A percentile compares a stretch with the other conserved stretches of the same genome.
Conservation (phyloP, 805 yeast genomes). For the Maudiozyma serrabonitensis region DNA sequence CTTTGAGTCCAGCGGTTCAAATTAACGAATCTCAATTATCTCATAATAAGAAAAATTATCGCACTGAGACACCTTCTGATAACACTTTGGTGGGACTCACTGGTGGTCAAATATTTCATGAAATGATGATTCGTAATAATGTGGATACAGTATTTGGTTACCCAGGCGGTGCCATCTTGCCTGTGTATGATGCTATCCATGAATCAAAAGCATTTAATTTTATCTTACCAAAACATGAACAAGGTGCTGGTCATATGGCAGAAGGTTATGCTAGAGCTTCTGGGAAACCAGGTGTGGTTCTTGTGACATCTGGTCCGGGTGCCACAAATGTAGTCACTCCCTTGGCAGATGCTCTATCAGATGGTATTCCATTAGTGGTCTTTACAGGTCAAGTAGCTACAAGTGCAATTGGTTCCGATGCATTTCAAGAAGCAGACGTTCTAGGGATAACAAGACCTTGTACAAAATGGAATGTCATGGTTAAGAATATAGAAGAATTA, state of each 20-base stretch:
- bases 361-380: constrained; percentile 93
- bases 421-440: constrained; percentile 98
- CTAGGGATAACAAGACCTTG: constrained; percentile 94
- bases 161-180: constrained; percentile 98
- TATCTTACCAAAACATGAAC: constrained; percentile 92
- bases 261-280: constrained; percentile 94
- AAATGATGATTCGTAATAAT: constrained; percentile 93
- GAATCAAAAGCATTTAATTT: constrained; percentile 83
- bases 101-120: constrained; percentile 97
- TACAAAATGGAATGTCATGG: constrained; percentile 99
- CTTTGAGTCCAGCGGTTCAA: not conserved
- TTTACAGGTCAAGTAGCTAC: constrained; percentile 97
- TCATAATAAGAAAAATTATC: not conserved
- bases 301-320: constrained; percentile 98
- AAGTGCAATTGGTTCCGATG: constrained; percentile 91
- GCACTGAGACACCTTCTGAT: constrained; percentile 28
- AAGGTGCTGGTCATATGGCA: constrained; percentile 99
- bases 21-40: not conserved
- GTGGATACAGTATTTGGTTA: constrained; percentile 96
- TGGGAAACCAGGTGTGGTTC: constrained; percentile 96
- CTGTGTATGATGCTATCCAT: constrained; percentile 96
- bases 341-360: constrained; percentile 93
- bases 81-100: constrained; percentile 91
- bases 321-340: constrained; percentile 97
- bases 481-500: constrained; percentile 82